Evolutionary conservation across 192 early-diverging fungal species (phyloP).

Genomic region (Helicostylum pulchrum): DNA sequence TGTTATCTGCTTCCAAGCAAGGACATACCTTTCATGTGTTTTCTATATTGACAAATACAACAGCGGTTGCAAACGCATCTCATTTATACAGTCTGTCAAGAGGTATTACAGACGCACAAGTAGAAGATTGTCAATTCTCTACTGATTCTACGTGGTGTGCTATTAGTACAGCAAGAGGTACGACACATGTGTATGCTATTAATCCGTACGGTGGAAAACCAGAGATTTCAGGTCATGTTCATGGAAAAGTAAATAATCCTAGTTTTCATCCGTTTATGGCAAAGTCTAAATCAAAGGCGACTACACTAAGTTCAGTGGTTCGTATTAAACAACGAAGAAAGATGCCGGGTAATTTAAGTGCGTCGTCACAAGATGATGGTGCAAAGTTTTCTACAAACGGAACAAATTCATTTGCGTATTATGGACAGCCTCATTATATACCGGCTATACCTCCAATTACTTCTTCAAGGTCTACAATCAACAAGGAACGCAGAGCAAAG

Average conservation of each 20-base stretch:
- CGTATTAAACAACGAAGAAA: slow-evolving; percentile 42
- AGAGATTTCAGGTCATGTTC: slow-evolving; percentile 56
- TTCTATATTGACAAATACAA: slow-evolving; percentile 41
- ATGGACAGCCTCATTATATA: slow-evolving; percentile 7
- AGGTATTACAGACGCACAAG: slow-evolving; percentile 71
- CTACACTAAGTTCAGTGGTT: slow-evolving; percentile 23
- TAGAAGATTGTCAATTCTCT: slow-evolving; percentile 69
- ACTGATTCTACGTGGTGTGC: slow-evolving; percentile 71
- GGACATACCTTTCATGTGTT: slow-evolving; percentile 78
- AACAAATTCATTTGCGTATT: neutral
- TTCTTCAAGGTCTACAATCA: no score
- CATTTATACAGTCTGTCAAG: slow-evolving; percentile 74
- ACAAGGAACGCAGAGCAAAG: slow-evolving; percentile 20
- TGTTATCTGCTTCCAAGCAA: slow-evolving; percentile 67
- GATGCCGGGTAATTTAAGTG: slow-evolving; percentile 24
- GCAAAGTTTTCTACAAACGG: neutral
- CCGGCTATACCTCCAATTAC: neutral
- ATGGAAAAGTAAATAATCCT: slow-evolving; percentile 37
- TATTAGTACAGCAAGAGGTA: slow-evolving; percentile 70
- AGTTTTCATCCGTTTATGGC: slow-evolving; percentile 24
- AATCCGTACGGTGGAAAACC: slow-evolving; percentile 59
- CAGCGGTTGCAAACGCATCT: slow-evolving; percentile 30
- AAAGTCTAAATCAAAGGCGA: slow-evolving; percentile 22
- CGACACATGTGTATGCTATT: slow-evolving; percentile 70
- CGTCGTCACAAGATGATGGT: neutral